A percentile compares a stretch with the other conserved stretches of the same genome.
Evolutionary conservation across 2,329 filamentous ascomycete genomes (phyloP).

Genomic region (Nannizziopsis arthrosporioides): DNA sequence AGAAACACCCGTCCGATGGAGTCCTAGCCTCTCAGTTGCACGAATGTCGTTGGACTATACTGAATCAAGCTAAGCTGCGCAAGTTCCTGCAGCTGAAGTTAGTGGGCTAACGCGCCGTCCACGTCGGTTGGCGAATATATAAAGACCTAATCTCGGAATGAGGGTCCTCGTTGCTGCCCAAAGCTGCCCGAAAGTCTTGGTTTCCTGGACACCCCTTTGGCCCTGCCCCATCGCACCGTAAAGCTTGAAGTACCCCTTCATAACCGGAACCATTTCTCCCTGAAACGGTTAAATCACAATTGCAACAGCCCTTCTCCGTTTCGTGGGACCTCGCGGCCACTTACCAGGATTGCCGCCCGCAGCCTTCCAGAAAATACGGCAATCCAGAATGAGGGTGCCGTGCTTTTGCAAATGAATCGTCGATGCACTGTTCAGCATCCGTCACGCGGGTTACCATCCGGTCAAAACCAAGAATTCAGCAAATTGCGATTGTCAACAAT

Average conservation of each 20-base stretch:
- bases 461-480: background rate
- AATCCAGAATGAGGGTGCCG: background rate
- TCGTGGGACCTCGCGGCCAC: background rate
- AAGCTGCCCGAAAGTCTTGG: constrained; percentile 17
- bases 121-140: background rate
- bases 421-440: constrained; percentile 1
- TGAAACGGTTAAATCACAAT: constrained; percentile 5
- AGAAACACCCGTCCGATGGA: no score
- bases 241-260: constrained; percentile 6
- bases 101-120: background rate
- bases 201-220: constrained; percentile 11
- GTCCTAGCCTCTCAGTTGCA: no score
- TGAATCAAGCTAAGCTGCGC: background rate
- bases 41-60: background rate
- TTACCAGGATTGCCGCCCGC: constrained; percentile 5
- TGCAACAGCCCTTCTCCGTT: constrained; percentile 3
- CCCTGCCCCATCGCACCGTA: background rate
- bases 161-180: constrained; percentile 5
- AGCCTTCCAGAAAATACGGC: background rate
- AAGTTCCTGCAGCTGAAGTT: constrained; percentile 8
- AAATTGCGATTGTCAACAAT: background rate
- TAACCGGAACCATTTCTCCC: constrained; percentile 2
- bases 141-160: constrained; percentile 1
- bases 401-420: constrained; percentile 1
- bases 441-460: constrained; percentile 3